These are phyloP conservation scores for Picea engelmannii DNA, from an alignment of 83 land plant genomes.

Conservation along the genomic window DNA sequence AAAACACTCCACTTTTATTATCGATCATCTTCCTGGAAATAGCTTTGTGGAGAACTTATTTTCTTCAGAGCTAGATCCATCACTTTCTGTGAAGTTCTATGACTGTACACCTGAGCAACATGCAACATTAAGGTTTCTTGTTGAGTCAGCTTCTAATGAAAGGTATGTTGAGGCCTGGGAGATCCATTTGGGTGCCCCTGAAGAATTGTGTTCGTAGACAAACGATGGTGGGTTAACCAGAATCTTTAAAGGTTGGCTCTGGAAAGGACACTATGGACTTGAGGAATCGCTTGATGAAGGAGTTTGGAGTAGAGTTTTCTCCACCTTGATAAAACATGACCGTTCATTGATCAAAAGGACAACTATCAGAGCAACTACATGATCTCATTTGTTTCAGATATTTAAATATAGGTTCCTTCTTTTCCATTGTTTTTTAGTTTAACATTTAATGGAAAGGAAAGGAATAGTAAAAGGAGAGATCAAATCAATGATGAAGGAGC, in stretches of 20 bases:
- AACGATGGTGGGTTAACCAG: conserved; percentile 54
- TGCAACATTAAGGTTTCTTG: conserved; percentile 78
- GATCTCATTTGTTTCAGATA: too few relatives aligned
- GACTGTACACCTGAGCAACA: conserved; percentile 90
- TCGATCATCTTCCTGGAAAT: too few relatives aligned
- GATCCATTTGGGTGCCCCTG: conserved; percentile 43
- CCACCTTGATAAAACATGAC: background rate
- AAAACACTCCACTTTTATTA: too few relatives aligned
- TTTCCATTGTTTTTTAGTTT: too few relatives aligned
- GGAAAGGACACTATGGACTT: conserved; percentile 33
- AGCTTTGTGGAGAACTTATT: too few relatives aligned
- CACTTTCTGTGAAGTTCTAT: conserved; percentile 63
- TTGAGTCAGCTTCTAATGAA: conserved; percentile 28
- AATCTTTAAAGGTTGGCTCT: conserved; percentile 11
- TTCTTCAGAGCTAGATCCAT: conserved; percentile 83
- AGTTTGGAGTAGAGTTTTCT: conserved; percentile 23
- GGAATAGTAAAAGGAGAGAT: too few relatives aligned
- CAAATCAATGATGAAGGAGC: too few relatives aligned
- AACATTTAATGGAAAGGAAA: too few relatives aligned
- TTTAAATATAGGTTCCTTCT: too few relatives aligned
- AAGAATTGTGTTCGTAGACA: conserved; percentile 45
- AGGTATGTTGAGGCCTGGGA: conserved; percentile 28
- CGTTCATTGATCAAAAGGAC: too few relatives aligned
- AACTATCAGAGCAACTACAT: too few relatives aligned
- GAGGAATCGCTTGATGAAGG: conserved; percentile 31